Evolutionary conservation across 2,329 filamentous ascomycete species (phyloP).

Genomic region (Raffaelea arxii): DNA sequence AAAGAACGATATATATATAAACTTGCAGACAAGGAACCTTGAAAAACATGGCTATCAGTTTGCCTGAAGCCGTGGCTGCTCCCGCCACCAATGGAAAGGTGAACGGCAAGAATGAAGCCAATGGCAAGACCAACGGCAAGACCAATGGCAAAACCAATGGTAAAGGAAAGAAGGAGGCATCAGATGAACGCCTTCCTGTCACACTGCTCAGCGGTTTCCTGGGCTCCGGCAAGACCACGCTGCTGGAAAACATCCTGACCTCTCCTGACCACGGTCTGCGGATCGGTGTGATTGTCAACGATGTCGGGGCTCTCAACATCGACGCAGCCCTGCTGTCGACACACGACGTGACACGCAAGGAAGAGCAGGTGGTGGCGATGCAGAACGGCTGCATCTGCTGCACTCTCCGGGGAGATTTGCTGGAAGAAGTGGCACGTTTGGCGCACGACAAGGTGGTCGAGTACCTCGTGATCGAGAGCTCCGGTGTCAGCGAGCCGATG

Average conservation of each 20-base stretch:
- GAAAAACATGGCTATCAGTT: neutral
- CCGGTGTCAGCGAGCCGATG: conserved; percentile 62
- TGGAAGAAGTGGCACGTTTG: conserved; percentile 58
- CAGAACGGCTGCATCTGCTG: conserved; percentile 73
- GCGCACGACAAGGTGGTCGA: conserved; percentile 55
- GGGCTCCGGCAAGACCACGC: conserved; percentile 45
- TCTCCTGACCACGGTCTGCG: conserved; percentile 52
- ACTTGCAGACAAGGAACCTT: neutral
- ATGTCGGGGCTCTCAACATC: conserved; percentile 60
- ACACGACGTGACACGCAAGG: conserved; percentile 45
- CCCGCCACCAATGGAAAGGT: neutral
- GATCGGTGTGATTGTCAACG: conserved; percentile 66
- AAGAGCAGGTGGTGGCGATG: conserved; percentile 57
- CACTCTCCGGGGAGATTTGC: conserved; percentile 59
- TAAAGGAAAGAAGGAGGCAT: neutral
- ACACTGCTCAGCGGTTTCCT: neutral
- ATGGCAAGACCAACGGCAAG: neutral
- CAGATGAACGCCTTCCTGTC: neutral
- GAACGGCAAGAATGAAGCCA: neutral
- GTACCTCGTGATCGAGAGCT: conserved; percentile 64
- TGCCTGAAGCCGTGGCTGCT: neutral
- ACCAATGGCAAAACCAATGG: neutral
- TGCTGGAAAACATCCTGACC: conserved; percentile 58
- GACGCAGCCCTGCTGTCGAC: conserved; percentile 43
- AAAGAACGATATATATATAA: neutral